These are phyloP conservation scores for Phytophthora melonis DNA, from an alignment of 352 stramenopile species.

Conservation along the genomic window DNA sequence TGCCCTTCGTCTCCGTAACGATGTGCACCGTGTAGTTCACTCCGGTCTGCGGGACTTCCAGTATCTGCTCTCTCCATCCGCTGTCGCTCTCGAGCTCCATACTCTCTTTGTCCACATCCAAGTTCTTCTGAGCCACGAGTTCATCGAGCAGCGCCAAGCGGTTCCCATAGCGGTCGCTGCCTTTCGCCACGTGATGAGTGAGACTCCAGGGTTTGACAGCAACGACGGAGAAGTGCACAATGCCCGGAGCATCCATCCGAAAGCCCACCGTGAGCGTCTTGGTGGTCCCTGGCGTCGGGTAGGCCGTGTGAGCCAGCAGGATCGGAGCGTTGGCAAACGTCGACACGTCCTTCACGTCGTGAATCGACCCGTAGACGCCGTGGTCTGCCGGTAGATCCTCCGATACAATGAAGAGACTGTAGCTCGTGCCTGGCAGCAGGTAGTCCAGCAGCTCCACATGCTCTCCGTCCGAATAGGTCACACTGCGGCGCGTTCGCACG, in stretches of 20 bases:
- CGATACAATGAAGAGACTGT: constrained; percentile 69
- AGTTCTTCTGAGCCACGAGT: constrained; percentile 51
- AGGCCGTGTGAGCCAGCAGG: constrained; percentile 69
- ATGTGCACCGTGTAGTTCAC: constrained; percentile 80
- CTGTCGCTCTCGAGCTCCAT: constrained; percentile 43
- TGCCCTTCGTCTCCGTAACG: constrained; percentile 74
- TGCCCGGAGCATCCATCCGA: constrained; percentile 59
- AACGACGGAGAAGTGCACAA: constrained; percentile 72
- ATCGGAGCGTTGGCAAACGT: constrained; percentile 76
- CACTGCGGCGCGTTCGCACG: constrained; percentile 56
- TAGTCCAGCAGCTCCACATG: constrained; percentile 75
- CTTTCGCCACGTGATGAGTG: constrained; percentile 47
- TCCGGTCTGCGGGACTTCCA: constrained; percentile 60
- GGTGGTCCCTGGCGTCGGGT: constrained; percentile 61
- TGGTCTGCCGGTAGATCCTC: constrained; percentile 57
- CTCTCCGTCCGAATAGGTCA: constrained; percentile 35
- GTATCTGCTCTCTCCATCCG: constrained; percentile 62
- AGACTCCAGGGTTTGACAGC: constrained; percentile 46
- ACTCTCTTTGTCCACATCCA: constrained; percentile 45
- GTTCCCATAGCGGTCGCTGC: constrained; percentile 72
- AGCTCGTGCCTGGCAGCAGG: constrained; percentile 62
- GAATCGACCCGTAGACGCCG: constrained; percentile 67
- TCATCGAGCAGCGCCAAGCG: constrained; percentile 65
- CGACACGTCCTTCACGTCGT: constrained; percentile 51
- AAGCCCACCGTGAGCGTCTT: constrained; percentile 69